Percentiles rank a stretch among this genome's conserved stretches.
These are phyloP conservation scores for Ormosia emarginata DNA, from an alignment of 306 rosid genomes.

Conservation along the genomic window DNA sequence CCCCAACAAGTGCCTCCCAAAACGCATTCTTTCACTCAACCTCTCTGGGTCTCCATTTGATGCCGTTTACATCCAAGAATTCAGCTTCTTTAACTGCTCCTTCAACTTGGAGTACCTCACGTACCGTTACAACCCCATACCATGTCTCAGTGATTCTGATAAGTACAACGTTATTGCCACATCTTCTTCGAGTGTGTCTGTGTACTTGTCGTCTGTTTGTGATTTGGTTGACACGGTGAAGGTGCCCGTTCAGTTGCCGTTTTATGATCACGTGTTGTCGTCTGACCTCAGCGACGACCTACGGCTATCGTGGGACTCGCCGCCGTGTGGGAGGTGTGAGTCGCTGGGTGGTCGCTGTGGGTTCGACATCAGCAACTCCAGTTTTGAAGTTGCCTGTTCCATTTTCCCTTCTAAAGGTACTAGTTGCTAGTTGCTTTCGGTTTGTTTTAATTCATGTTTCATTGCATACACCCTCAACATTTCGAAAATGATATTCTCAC, in stretches of 20 bases:
- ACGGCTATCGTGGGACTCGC: constrained; percentile 53
- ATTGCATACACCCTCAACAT: neutral
- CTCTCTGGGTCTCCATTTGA: constrained; percentile 53
- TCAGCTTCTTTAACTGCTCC: constrained; percentile 74
- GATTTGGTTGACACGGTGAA: constrained; percentile 9
- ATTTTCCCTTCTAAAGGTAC: constrained; percentile 41
- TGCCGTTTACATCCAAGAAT: constrained; percentile 31
- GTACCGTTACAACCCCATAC: constrained; percentile 40
- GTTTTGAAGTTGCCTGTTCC: constrained; percentile 41
- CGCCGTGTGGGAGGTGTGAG: constrained; percentile 63
- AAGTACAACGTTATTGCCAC: constrained; percentile 53
- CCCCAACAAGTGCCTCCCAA: constrained; percentile 64
- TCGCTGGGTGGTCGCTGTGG: constrained; percentile 61
- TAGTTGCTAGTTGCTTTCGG: neutral
- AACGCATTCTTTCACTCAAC: constrained; percentile 45
- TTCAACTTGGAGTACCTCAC: constrained; percentile 14
- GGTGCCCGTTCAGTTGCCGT: constrained; percentile 51
- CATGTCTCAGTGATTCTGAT: constrained; percentile 43
- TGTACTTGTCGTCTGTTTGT: constrained; percentile 38
- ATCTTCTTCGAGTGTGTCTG: constrained; percentile 9
- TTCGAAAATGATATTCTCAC: too few species aligned
- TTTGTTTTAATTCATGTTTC: neutral
- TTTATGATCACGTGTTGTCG: constrained; percentile 25
- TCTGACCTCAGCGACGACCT: constrained; percentile 42
- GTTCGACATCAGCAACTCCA: constrained; percentile 22